Evolutionary conservation across 805 yeast genomes (phyloP), one percentile per base, ranked within the genome.

Genomic region (Barnettozyma salicaria): DNA sequence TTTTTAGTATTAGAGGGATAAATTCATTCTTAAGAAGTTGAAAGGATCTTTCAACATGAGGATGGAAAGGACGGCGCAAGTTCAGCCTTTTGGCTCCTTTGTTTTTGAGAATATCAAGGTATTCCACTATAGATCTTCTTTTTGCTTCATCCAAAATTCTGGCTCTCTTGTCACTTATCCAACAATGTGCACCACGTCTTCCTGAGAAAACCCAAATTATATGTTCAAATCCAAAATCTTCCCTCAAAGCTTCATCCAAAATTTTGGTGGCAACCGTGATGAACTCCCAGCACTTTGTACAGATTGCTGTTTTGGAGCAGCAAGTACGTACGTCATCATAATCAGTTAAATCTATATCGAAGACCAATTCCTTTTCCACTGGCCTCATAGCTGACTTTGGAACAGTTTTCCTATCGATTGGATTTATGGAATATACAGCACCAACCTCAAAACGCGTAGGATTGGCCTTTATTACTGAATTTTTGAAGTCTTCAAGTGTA

Each of bases 161-260:
- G 1, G 97, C 96, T 32, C 89, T 65, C 38, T 72, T 61, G 56
- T 92, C 98, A 60, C 95, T 84, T 18, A 92, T 72, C 98, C 98
- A 92, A 53, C 97, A 94, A 68, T 92, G 98, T 12, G 94, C 95
- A 60, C 98, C 98, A 73, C 98, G 84, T 68, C 98, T 82, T 32
- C 98, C 98, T 1, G 96, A 87, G 55, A 86, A 92, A 5, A 90
- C 96, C 97, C 97, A 92, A 34, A 92, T 67, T 55, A 87, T 67
- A 59, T 86, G 80, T 42, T 77, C 64, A 58, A 85, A 89, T 1
- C 96, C 97, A 60, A 92, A 92, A 59, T 90, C 97, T 34, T 86
- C 87, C 36, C 75, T 64, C 36, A 92, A 67, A 0, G 95, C 81
- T 2, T 59, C 54, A 42, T 83, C 85, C 42, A 92, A 64, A 32